Base-by-base conservation (phyloP, 768 basidiomycete species). In the Lactarius deliciosus region DNA sequence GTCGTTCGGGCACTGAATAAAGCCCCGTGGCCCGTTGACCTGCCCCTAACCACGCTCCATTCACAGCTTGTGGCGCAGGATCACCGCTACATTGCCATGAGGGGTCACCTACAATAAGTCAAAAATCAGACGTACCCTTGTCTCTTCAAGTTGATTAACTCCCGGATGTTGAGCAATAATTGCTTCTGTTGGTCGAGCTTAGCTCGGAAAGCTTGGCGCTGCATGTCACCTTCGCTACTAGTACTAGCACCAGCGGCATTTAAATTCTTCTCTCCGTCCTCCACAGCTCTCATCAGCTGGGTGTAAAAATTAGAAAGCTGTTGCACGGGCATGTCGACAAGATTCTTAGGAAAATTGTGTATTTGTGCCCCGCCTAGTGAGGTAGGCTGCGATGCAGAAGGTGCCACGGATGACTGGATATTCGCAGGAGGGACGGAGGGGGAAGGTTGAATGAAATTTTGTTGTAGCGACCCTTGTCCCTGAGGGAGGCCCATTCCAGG, bases 401-500 rank as follows among this genome's bases (percentile, higher is more conserved):
- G 25, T 10, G 62, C 28, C 10, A 57, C 25, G 43, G 65, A 60
- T 0, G 62, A 20, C 16, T 64, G 66, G 25, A 47, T 20, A 40
- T 43, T 60, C 34, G 53, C 58, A 50, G 58, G 25, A 5, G 58
- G n/a, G 34, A 47, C 53, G 8, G 66, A 60, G 18, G 66, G 58
- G 32, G 57, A 60, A 6, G 53, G 66, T 36, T 64, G 62, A 13
- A 67, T 43, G 10, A 67, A 59, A 15, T 55, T 64, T 64, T 40
- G 57, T 55, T 58, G 62, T 5, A 67, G 58, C 2, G 66, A 47
- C 1, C 57, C 62, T 55, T 59, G 66, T 60, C 66, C 66, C 20
- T 43, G 62, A 22, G 62, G n/a, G 28, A 64, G 62, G 32, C 57
- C 53, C 61, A 67, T 55, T 43, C 62, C 66, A 56, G 62, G 22